Evolutionary conservation across 2,329 filamentous ascomycete species (phyloP).

Genomic region (Dothistroma pini): DNA sequence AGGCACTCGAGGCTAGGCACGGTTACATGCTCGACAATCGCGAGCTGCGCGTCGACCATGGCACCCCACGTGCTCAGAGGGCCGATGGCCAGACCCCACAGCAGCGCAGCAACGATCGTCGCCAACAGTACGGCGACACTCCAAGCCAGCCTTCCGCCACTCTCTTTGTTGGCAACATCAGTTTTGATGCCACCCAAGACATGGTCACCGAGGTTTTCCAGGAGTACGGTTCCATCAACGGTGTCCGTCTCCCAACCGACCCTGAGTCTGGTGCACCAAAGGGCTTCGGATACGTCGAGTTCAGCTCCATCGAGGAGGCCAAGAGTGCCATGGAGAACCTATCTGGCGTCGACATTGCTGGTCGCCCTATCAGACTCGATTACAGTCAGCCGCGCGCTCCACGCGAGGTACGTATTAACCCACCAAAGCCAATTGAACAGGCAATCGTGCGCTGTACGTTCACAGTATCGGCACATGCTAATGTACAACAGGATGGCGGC

Average conservation of each 20-base stretch:
- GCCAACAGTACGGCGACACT: slow-evolving; percentile 69
- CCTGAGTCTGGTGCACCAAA: slow-evolving; percentile 79
- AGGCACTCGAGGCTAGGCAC: slow-evolving; percentile 71
- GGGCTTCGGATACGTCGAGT: slow-evolving; percentile 90
- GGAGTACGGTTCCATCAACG: slow-evolving; percentile 66
- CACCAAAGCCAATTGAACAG: too few relatives aligned
- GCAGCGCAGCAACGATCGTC: slow-evolving; percentile 53
- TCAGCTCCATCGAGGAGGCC: slow-evolving; percentile 77
- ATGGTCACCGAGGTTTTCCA: slow-evolving; percentile 69
- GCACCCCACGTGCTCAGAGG: slow-evolving; percentile 60
- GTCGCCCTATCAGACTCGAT: slow-evolving; percentile 78
- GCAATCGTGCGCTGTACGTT: too few relatives aligned
- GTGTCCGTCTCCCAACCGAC: slow-evolving; percentile 85
- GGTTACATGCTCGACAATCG: slow-evolving; percentile 71
- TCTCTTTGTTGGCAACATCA: slow-evolving; percentile 86
- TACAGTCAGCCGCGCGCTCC: too few relatives aligned
- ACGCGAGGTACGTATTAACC: slow-evolving; percentile 9
- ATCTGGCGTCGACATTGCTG: slow-evolving; percentile 67
- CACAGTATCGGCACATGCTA: too few relatives aligned
- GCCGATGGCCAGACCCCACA: slow-evolving; percentile 39
- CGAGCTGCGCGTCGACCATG: slow-evolving; percentile 73
- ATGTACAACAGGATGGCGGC: slow-evolving; percentile 37
- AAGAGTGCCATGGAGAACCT: slow-evolving; percentile 67
- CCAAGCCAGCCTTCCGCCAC: slow-evolving; percentile 78
- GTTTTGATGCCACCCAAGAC: slow-evolving; percentile 78